phyloP scores from a whole-genome alignment of 495 filamentous ascomycete species.

The Bathelium albidoporum region DNA sequence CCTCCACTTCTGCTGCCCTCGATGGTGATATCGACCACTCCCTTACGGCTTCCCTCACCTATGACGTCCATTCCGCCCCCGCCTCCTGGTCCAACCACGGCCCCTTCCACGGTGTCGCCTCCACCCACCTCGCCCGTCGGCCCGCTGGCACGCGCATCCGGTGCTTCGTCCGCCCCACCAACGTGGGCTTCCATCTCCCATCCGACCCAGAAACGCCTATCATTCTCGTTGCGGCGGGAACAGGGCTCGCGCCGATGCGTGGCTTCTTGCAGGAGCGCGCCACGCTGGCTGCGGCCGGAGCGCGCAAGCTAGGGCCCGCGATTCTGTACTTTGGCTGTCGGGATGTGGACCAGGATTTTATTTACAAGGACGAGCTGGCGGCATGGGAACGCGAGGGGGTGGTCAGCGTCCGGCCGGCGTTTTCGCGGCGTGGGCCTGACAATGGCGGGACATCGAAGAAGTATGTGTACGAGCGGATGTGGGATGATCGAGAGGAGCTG shows the following conservation, averaged over 20 bases:
- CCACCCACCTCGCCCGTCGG: conserved; percentile 31
- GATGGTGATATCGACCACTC: conserved; percentile 34
- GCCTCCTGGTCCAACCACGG: conserved; percentile 38
- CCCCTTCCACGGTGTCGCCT: conserved; percentile 23
- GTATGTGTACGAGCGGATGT: conserved; percentile 26
- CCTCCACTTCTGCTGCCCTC: conserved; percentile 21
- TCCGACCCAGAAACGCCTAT: conserved; percentile 49
- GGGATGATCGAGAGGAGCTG: conserved; percentile 16
- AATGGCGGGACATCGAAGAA: conserved; percentile 3
- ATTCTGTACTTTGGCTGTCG: conserved; percentile 28
- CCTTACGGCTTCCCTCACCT: conserved; percentile 53
- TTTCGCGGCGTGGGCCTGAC: conserved; percentile 10
- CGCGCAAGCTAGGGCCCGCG: conserved; percentile 23
- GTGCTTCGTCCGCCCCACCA: conserved; percentile 46
- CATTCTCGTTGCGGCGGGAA: conserved; percentile 29
- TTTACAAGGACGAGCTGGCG: conserved; percentile 19
- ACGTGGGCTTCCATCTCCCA: conserved; percentile 59
- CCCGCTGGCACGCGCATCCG: conserved; percentile 50
- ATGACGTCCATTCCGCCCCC: conserved; percentile 49
- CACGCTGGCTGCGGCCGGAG: conserved; percentile 9
- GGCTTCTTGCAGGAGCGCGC: conserved; percentile 31
- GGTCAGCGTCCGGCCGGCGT: conserved; percentile 22
- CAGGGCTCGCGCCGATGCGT: conserved; percentile 28
- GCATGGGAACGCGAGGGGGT: conserved; percentile 22
- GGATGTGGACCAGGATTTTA: conserved; percentile 14